These are phyloP conservation scores for Aegilops longissima DNA, from an alignment of 176 grass and related monocot species.

Conservation along the genomic window DNA sequence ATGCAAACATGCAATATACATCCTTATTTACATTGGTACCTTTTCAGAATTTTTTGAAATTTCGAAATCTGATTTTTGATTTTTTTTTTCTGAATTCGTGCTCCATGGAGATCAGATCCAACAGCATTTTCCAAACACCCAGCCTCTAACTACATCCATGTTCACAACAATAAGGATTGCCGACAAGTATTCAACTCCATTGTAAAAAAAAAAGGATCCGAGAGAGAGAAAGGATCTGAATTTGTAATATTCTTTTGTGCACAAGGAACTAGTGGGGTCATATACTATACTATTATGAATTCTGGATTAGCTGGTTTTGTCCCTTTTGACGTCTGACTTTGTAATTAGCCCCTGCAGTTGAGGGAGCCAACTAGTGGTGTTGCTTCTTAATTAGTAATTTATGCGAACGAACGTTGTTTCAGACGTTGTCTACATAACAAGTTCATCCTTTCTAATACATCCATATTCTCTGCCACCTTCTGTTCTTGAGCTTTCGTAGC, in stretches of 20 bases:
- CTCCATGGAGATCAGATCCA: no score
- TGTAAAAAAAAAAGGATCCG: no score
- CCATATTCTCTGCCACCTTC: neutral
- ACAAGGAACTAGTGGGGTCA: neutral
- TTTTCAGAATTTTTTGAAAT: no score
- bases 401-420: neutral
- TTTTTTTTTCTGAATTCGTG: no score
- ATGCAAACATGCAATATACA: no score
- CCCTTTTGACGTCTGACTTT: neutral
- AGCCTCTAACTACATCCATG: no score
- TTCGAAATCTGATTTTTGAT: no score
- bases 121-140: no score
- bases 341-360: neutral
- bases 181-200: no score
- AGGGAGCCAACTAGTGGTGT: neutral
- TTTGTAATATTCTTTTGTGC: neutral
- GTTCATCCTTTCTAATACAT: neutral
- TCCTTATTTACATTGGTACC: no score
- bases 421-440: slow-evolving; percentile 3
- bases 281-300: neutral
- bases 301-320: neutral
- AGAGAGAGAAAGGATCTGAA: no score
- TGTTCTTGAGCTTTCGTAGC: neutral
- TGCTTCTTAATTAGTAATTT: neutral
- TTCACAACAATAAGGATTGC: no score